These are phyloP conservation scores for Fusarium haematococcum DNA, from an alignment of 2,329 filamentous ascomycete genomes.

Conservation along the genomic window DNA sequence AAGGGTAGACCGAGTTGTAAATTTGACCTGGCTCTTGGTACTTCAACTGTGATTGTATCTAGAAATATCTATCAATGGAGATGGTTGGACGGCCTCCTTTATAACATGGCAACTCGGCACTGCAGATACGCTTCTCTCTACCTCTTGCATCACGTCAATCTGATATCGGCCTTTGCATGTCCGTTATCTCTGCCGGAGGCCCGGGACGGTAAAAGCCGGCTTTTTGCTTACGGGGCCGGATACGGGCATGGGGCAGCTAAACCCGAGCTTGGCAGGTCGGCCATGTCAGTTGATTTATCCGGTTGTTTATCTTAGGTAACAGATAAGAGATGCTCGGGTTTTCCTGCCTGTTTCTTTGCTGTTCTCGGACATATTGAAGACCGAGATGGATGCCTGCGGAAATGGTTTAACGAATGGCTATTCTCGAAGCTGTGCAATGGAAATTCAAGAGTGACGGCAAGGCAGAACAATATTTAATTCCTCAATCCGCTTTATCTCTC, in stretches of 20 bases:
- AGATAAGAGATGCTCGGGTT: not conserved
- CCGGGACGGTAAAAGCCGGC: constrained; percentile 7
- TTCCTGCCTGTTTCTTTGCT: not conserved
- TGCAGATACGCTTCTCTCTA: not conserved
- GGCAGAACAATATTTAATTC: not conserved
- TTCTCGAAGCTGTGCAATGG: not conserved
- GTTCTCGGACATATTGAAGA: not conserved
- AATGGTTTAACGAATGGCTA: not conserved
- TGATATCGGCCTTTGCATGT: constrained; percentile 7
- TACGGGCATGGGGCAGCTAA: constrained; percentile 20
- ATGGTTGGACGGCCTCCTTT: not conserved
- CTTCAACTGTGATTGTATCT: not conserved
- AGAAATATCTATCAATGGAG: not conserved
- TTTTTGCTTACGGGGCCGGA: constrained; percentile 7
- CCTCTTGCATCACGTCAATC: not conserved
- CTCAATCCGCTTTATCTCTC: not conserved
- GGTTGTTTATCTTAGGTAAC: not conserved
- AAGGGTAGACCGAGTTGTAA: not conserved
- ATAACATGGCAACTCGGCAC: not conserved
- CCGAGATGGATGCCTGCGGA: not conserved
- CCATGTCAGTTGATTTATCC: not conserved
- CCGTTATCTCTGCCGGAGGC: constrained; percentile 8
- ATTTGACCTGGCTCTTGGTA: no score
- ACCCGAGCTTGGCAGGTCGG: constrained; percentile 8
- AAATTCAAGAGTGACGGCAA: not conserved